Conservation (phyloP, 139 green algal genomes). For the Coelastrella sp. region DNA sequence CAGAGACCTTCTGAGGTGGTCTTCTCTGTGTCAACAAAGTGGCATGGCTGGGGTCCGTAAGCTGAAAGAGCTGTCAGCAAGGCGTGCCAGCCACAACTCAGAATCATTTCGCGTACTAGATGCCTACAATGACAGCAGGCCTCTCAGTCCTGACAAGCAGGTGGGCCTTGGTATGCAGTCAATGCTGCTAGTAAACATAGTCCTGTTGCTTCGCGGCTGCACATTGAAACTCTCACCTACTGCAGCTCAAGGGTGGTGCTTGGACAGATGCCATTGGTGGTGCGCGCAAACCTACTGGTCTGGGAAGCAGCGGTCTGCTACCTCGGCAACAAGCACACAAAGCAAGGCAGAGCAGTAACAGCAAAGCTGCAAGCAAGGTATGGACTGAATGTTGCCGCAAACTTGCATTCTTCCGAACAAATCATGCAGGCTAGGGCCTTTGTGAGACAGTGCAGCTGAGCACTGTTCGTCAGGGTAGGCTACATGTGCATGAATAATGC, state of each 20-base stretch:
- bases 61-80: background rate
- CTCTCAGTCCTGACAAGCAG: conserved; percentile 46
- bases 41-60: background rate
- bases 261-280: background rate
- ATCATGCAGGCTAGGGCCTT: no score
- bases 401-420: no score
- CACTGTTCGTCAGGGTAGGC: no score
- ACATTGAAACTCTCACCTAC: no score
- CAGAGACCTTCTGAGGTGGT: no score
- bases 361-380: background rate
- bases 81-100: background rate
- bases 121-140: conserved; percentile 23
- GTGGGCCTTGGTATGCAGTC: background rate
- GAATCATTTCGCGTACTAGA: background rate
- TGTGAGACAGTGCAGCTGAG: no score
- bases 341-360: background rate
- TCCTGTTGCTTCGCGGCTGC: no score
- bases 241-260: no score
- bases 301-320: background rate
- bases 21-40: background rate
- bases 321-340: background rate
- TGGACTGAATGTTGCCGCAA: no score
- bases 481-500: no score
- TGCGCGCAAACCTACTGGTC: background rate
- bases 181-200: background rate